Conservation (phyloP, 495 filamentous ascomycete species). For the Podospora appendiculata region DNA sequence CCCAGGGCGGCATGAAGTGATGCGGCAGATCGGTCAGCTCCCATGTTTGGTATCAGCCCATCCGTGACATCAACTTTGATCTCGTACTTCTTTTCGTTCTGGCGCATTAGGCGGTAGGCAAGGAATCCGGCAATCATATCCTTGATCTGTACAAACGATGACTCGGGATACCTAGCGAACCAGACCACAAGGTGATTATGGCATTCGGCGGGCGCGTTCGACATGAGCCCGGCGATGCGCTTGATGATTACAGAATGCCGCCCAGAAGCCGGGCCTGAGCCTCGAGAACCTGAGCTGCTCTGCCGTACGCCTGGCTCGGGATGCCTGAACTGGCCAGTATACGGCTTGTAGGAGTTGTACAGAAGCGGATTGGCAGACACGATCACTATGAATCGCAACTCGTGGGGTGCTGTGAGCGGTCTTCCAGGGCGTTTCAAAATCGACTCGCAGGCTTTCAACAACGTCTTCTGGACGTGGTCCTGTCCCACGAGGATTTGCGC, state of each 20-base stretch:
- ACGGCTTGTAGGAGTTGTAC: conserved; percentile 35
- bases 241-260: conserved; percentile 82
- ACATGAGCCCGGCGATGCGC: conserved; percentile 71
- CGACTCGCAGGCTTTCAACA: conserved; percentile 78
- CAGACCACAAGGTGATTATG: conserved; percentile 81
- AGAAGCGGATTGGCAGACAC: conserved; percentile 77
- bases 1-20: conserved; percentile 71
- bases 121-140: conserved; percentile 75
- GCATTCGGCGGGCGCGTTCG: conserved; percentile 66
- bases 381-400: conserved; percentile 77
- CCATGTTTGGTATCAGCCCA: conserved; percentile 64
- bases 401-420: conserved; percentile 57
- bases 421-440: conserved; percentile 80
- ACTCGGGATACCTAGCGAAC: conserved; percentile 66
- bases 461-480: conserved; percentile 55
- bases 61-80: conserved; percentile 49
- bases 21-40: conserved; percentile 52
- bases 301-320: conserved; percentile 6
- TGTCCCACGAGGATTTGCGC: conserved; percentile 58
- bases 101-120: conserved; percentile 70
- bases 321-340: conserved; percentile 22
- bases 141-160: conserved; percentile 62
- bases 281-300: conserved; percentile 3
- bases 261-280: conserved; percentile 31
- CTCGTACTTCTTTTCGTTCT: conserved; percentile 59